A percentile compares a stretch with the other conserved stretches of the same genome.
phyloP scores from a whole-genome alignment of 768 basidiomycete genomes.

The Phanerodontia chrysosporium region DNA sequence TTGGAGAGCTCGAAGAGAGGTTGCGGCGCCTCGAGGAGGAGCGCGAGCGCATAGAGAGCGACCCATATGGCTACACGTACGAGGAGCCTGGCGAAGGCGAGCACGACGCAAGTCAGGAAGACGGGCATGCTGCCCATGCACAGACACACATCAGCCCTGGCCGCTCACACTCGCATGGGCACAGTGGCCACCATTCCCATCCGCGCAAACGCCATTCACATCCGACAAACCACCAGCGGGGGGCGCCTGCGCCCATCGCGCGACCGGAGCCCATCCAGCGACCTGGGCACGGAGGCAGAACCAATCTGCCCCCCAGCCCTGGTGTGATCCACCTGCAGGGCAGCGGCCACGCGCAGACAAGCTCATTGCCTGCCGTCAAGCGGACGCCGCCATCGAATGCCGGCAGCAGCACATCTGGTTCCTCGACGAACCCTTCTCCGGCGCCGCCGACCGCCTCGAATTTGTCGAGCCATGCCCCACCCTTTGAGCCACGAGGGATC shows the following conservation, averaged over 20 bases:
- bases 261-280: constrained; percentile 16
- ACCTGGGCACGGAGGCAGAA: constrained; percentile 10
- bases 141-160: neutral
- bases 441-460: constrained; percentile 27
- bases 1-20: constrained; percentile 68
- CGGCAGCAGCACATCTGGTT: constrained; percentile 14
- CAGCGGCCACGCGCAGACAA: constrained; percentile 15
- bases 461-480: constrained; percentile 49
- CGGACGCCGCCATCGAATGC: neutral
- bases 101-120: constrained; percentile 8
- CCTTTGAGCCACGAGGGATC: constrained; percentile 43
- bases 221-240: constrained; percentile 21
- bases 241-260: constrained; percentile 1
- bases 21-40: constrained; percentile 56
- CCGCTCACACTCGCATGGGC: constrained; percentile 1
- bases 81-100: constrained; percentile 14
- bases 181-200: constrained; percentile 1
- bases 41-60: constrained; percentile 42
- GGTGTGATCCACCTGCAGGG: constrained; percentile 24
- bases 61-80: constrained; percentile 24
- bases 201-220: constrained; percentile 14
- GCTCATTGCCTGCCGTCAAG: neutral
- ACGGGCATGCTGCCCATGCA: neutral
- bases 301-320: constrained; percentile 16
- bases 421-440: constrained; percentile 18